These are phyloP conservation scores for Eucalyptus caleyi DNA, from an alignment of 345 rosid genomes.

Conservation along the genomic window DNA sequence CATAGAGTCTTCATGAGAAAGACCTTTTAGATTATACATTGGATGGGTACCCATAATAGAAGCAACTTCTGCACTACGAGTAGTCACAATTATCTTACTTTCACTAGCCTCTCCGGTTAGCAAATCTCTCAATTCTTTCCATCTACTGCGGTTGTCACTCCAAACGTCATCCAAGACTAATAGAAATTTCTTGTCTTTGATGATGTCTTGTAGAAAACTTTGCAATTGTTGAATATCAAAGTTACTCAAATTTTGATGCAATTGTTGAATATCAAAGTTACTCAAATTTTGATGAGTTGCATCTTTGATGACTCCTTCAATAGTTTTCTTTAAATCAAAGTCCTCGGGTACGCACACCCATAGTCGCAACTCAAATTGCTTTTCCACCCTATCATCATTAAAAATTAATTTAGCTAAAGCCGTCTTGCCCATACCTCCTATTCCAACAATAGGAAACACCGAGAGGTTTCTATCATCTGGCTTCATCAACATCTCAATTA, in stretches of 20 bases:
- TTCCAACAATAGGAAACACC: too few relatives aligned
- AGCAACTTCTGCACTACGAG: background rate
- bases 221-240: background rate
- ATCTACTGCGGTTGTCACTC: rapidly evolving
- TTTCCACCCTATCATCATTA: too few relatives aligned
- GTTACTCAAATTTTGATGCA: background rate
- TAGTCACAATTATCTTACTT: background rate
- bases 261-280: too few relatives aligned
- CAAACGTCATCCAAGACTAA: background rate
- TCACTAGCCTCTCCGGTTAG: rapidly evolving
- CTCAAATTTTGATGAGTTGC: background rate
- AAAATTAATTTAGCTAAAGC: too few relatives aligned
- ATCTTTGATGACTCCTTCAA: background rate
- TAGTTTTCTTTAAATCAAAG: background rate
- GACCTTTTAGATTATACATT: background rate
- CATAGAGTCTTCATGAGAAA: background rate
- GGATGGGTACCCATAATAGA: background rate
- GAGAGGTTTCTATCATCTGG: too few relatives aligned
- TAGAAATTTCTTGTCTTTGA: background rate
- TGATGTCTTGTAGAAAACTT: rapidly evolving
- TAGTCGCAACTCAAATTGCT: too few relatives aligned
- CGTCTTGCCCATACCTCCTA: too few relatives aligned
- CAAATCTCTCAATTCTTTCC: background rate
- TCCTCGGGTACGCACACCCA: background rate
- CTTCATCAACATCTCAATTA: too few relatives aligned